Percentiles rank a stretch among this genome's conserved stretches.
These are phyloP conservation scores for Phytophthora litchii DNA, from an alignment of 352 stramenopile genomes.

Conservation along the genomic window DNA sequence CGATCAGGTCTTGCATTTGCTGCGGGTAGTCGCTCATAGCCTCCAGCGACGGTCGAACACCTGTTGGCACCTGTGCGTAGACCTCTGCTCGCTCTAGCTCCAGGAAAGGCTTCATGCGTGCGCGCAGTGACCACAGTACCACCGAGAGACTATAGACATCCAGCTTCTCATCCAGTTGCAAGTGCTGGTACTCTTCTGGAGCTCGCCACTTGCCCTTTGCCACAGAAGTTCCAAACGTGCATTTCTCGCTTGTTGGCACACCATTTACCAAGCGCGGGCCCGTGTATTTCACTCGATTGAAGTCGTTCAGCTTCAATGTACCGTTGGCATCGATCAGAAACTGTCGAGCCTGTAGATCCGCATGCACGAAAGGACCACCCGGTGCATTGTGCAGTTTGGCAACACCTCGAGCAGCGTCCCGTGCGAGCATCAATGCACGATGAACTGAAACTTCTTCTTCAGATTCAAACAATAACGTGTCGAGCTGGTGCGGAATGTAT, in stretches of 20 bases:
- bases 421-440: constrained; percentile 54
- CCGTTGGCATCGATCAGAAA: constrained; percentile 73
- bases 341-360: constrained; percentile 81
- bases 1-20: constrained; percentile 70
- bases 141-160: constrained; percentile 78
- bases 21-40: constrained; percentile 65
- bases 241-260: constrained; percentile 45
- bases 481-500: constrained; percentile 67
- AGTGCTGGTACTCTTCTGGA: constrained; percentile 68
- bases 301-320: constrained; percentile 75
- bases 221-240: constrained; percentile 62
- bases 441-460: constrained; percentile 45
- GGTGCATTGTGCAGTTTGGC: constrained; percentile 66
- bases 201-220: constrained; percentile 84
- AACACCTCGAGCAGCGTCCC: constrained; percentile 63
- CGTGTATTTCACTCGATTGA: constrained; percentile 82
- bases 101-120: constrained; percentile 54
- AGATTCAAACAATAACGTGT: constrained; percentile 65
- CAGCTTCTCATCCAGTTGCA: constrained; percentile 57
- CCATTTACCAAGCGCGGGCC: constrained; percentile 48
- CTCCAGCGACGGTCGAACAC: constrained; percentile 46
- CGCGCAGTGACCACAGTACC: constrained; percentile 66
- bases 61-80: constrained; percentile 57
- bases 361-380: constrained; percentile 76
- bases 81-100: constrained; percentile 53